Base-by-base conservation (phyloP, 805 yeast species). In the Ogataea glucozyma region DNA sequence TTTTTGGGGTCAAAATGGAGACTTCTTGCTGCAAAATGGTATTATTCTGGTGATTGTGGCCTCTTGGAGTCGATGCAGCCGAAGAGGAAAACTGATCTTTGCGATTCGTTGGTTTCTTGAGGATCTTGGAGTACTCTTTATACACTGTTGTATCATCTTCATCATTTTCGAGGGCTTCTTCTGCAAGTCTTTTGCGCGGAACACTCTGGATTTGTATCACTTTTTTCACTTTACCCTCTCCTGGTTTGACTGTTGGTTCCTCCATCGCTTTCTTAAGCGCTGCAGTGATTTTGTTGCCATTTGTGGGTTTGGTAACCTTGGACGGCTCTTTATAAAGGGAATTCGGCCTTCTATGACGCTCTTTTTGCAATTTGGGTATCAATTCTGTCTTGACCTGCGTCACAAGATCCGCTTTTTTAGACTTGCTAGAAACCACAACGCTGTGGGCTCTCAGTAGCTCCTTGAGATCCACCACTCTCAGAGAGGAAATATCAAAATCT, bases 391-490 rank as follows among this genome's bases (percentile, higher is more conserved):
- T 27, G n/a, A 24, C 38, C 14, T 54, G 21, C n/a, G 43, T 31
- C 11, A 86, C 61, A 43, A 88, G 69, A 17, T 76, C 78, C 2
- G 77, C 70, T 61, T 90, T 89, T 56, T 81, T 84, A 8, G 85
- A 78, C 36, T 70, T 68, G 1, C 81, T 62, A 0, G 83, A 68
- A 58, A 70, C 78, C 0, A 59, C 58, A 12, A 88, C 67, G n/a
- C 74, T 71, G 57, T 86, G 73, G 34, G 72, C 75, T 8, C 65
- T 60, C 31, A 90, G 67, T 16, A 86, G 69, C 20, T 75, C 70
- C 53, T 87, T 75, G 55, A 89, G 70, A 46, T 85, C 80, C 4
- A 85, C 78, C 19, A 85, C 83, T 46, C 78, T 79, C 45, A 83
- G 66, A 18, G 71, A 61, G 13, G 70, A 63, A 10, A 88, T 84